Percentiles rank a stretch among this genome's conserved stretches.
phyloP scores from a whole-genome alignment of 179 eudicot species.

The Beta macrorhiza region DNA sequence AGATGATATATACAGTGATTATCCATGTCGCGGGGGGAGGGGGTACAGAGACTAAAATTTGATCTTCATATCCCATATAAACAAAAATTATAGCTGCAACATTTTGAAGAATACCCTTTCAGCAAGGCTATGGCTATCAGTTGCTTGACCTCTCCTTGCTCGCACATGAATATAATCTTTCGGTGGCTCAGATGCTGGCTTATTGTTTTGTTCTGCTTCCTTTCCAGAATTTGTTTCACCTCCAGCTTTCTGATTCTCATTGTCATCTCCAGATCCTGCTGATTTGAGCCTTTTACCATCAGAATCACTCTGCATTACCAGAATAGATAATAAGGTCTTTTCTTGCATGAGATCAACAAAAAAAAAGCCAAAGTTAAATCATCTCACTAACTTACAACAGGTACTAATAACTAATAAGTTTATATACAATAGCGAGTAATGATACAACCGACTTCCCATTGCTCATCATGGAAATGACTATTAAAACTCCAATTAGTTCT shows the following conservation, averaged over 20 bases:
- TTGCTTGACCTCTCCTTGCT: slow-evolving; percentile 93
- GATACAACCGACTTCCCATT: neutral
- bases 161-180: slow-evolving; percentile 91
- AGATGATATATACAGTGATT: neutral
- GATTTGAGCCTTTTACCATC: slow-evolving; percentile 60
- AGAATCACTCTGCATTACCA: slow-evolving; percentile 49
- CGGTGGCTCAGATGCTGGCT: slow-evolving; percentile 56
- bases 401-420: too few species aligned
- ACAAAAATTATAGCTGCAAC: neutral
- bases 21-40: too few species aligned
- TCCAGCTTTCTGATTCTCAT: slow-evolving; percentile 47
- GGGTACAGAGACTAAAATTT: neutral
- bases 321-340: slow-evolving; percentile 9
- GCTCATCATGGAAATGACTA: neutral
- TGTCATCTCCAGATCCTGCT: slow-evolving; percentile 46
- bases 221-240: slow-evolving; percentile 54
- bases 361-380: neutral
- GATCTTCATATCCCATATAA: neutral
- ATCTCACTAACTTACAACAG: too few species aligned
- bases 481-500: neutral
- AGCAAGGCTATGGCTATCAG: slow-evolving; percentile 88
- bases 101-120: slow-evolving; percentile 53
- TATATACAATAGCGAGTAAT: neutral
- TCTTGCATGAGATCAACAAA: neutral
- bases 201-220: slow-evolving; percentile 44